Conservation (phyloP, 306 rosid genomes). For the Vigna trinervia region DNA sequence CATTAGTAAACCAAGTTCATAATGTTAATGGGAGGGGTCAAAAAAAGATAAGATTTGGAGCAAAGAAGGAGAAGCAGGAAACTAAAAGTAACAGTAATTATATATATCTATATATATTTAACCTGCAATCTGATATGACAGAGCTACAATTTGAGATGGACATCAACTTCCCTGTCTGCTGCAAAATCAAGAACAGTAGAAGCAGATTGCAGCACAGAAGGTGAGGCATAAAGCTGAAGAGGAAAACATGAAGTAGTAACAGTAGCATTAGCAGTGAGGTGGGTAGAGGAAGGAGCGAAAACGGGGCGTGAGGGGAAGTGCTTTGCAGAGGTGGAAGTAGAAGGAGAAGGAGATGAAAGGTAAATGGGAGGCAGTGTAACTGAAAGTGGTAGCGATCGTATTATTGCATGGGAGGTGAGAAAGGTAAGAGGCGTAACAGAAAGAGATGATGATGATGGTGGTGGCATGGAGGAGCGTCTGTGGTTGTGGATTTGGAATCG, state of each 20-base stretch:
- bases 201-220: conserved; percentile 31
- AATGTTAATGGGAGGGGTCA: neutral
- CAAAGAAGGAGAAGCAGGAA: neutral
- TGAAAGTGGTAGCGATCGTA: neutral
- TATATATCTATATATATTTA: too few species aligned
- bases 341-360: neutral
- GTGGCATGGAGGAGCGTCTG: conserved; percentile 7
- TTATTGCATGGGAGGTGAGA: neutral
- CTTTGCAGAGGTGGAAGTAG: neutral
- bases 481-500: conserved; percentile 51
- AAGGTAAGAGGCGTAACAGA: neutral
- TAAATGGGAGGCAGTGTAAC: conserved; percentile 13
- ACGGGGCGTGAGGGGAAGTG: conserved; percentile 13
- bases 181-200: conserved; percentile 14
- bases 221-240: conserved; percentile 27
- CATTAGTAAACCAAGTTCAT: neutral
- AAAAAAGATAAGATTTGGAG: neutral
- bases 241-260: neutral
- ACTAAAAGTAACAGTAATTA: neutral
- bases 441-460: neutral
- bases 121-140: neutral
- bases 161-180: conserved; percentile 54
- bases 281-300: conserved; percentile 17
- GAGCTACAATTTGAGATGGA: conserved; percentile 63
- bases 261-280: neutral